A percentile compares a stretch with the other conserved stretches of the same genome.
Evolutionary conservation across 768 basidiomycete genomes (phyloP).

Genomic region (Exsudoporus frostii): DNA sequence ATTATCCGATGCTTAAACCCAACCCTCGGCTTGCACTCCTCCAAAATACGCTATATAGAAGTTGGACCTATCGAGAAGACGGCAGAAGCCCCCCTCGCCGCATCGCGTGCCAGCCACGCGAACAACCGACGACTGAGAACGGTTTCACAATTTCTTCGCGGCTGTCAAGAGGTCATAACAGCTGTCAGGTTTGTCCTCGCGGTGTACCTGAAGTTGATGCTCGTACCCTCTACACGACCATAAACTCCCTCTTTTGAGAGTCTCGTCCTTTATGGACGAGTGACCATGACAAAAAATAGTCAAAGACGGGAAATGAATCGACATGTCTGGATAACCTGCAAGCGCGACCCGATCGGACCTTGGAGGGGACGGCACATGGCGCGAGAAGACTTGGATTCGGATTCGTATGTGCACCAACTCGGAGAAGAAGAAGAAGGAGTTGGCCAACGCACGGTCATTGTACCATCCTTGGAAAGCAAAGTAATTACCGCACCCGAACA

Average conservation of each 20-base stretch:
- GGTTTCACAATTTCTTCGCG: background rate
- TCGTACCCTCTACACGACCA: too few relatives aligned
- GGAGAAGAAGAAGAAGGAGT: background rate
- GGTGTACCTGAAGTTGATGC: background rate
- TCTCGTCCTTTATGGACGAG: too few relatives aligned
- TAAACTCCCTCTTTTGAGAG: too few relatives aligned
- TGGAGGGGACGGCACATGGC: background rate
- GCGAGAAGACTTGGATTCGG: background rate
- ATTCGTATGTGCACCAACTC: background rate
- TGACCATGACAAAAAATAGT: background rate
- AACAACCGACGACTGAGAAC: background rate
- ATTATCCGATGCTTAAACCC: background rate
- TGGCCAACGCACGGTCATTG: background rate
- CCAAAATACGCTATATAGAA: background rate
- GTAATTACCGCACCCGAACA: conserved; percentile 5
- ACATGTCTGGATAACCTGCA: background rate
- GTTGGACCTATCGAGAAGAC: background rate
- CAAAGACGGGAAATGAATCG: background rate
- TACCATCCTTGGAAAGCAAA: background rate
- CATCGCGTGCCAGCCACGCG: conserved; percentile 11
- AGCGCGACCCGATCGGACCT: conserved; percentile 8
- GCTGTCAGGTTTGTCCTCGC: background rate
- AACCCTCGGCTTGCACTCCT: background rate
- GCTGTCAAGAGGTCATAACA: too few relatives aligned
- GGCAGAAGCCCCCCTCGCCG: conserved; percentile 1